phyloP scores from a whole-genome alignment of 306 rosid species.

The Vachellia pachyceras region DNA sequence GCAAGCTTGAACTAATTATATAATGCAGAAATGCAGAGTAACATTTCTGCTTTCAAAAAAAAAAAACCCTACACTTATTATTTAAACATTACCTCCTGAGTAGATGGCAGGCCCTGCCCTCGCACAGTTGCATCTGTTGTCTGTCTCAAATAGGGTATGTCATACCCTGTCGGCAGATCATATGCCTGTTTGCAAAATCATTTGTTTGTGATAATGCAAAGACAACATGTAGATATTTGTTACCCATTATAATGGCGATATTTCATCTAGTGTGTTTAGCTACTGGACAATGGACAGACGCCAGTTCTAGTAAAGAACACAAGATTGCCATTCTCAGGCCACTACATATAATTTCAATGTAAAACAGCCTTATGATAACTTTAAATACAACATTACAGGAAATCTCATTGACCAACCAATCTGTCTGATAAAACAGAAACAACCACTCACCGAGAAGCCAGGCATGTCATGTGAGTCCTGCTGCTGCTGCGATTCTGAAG shows the following conservation, averaged over 20 bases:
- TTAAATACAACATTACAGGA: too few relatives aligned
- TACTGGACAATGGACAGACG: not conserved
- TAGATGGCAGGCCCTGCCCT: constrained; percentile 72
- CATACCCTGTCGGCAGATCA: constrained; percentile 83
- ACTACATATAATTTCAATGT: too few relatives aligned
- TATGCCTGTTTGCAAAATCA: constrained; percentile 69
- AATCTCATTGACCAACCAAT: not conserved
- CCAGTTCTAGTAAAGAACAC: not conserved
- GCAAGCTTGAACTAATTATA: not conserved
- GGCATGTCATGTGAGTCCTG: constrained; percentile 83
- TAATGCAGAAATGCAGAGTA: not conserved
- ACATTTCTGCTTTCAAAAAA: not conserved
- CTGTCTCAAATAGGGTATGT: constrained; percentile 89
- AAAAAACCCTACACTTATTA: not conserved
- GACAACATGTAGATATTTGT: constrained; percentile 1
- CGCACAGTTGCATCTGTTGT: constrained; percentile 73
- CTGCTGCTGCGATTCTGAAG: constrained; percentile 64
- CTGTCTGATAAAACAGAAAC: not conserved
- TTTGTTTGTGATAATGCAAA: constrained; percentile 39
- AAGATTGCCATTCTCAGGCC: too few relatives aligned
- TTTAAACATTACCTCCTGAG: constrained; percentile 74
- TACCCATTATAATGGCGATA: not conserved
- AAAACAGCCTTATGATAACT: too few relatives aligned
- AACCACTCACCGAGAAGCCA: constrained; percentile 86
- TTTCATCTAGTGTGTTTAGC: not conserved